Conservation (phyloP, 2,329 filamentous ascomycete species). For the Pyricularia sp. region DNA sequence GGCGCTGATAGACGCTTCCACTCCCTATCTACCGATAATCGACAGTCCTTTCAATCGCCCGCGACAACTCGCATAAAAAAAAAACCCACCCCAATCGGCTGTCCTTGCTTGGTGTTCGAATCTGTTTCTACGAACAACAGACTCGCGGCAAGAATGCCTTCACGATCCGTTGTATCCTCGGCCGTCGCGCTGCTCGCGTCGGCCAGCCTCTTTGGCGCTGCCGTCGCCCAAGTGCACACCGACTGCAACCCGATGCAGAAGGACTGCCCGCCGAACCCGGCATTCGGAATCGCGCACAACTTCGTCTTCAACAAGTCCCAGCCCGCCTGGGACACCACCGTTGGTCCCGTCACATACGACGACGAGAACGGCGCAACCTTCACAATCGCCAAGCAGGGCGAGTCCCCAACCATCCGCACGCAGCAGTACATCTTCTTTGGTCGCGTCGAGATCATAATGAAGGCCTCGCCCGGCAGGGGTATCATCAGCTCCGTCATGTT, state of each 20-base stretch:
- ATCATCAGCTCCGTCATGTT: conserved; percentile 78
- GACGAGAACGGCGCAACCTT: conserved; percentile 55
- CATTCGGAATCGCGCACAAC: conserved; percentile 53
- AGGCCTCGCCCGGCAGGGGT: conserved; percentile 64
- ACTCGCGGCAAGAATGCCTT: conserved; percentile 13
- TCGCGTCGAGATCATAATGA: conserved; percentile 67
- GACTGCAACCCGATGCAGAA: conserved; percentile 67
- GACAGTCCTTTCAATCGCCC: not conserved
- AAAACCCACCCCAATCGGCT: not conserved
- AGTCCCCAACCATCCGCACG: conserved; percentile 71
- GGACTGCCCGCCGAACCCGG: conserved; percentile 60
- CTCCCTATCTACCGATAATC: not conserved
- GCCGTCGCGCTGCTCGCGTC: conserved; percentile 29
- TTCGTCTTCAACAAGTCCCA: conserved; percentile 54
- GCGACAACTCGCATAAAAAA: not conserved
- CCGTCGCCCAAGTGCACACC: conserved; percentile 64
- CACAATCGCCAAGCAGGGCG: conserved; percentile 57
- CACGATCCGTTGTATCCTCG: conserved; percentile 17
- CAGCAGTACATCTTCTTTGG: conserved; percentile 85
- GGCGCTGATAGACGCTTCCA: not conserved
- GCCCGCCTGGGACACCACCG: conserved; percentile 60
- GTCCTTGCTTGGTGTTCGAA: not conserved
- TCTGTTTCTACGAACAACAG: not conserved
- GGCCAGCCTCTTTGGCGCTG: conserved; percentile 26
- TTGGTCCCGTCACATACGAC: conserved; percentile 54